Evolutionary conservation across 441 rosid genomes (phyloP).

Genomic region (Croton setiger): DNA sequence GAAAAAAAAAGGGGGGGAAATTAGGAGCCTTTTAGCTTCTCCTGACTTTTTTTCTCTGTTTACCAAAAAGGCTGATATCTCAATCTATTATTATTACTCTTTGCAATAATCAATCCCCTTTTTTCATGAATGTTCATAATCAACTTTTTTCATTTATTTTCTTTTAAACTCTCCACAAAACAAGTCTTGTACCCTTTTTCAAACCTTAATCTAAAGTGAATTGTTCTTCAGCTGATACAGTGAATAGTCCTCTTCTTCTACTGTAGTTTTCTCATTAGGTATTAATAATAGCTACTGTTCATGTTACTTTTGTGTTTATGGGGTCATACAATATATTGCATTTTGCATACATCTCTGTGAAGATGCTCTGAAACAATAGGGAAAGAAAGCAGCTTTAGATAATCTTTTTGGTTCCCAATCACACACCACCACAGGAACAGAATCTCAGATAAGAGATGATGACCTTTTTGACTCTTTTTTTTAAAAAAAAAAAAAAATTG

Average conservation of each 20-base stretch:
- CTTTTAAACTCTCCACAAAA: conserved; percentile 6
- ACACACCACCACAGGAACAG: conserved; percentile 52
- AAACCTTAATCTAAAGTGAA: conserved; percentile 16
- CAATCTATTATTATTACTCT: conserved; percentile 15
- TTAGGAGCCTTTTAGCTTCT: conserved; percentile 27
- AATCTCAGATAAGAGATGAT: conserved; percentile 60
- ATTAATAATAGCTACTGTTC: conserved; percentile 8
- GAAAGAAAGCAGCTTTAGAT: conserved; percentile 48
- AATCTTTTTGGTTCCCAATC: conserved; percentile 48
- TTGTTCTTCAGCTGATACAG: conserved; percentile 17
- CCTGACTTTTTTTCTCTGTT: conserved; percentile 17
- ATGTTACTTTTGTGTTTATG: conserved; percentile 19
- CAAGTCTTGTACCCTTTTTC: conserved; percentile 13
- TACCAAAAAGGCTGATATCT: conserved; percentile 28
- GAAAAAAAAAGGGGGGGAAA: conserved; percentile 12
- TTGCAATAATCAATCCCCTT: conserved; percentile 15
- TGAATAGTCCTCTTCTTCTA: conserved; percentile 11
- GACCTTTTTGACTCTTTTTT: conserved; percentile 40
- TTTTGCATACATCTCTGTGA: conserved; percentile 31
- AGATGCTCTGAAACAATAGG: conserved; percentile 41
- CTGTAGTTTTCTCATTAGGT: background rate
- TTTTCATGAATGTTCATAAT: conserved; percentile 22
- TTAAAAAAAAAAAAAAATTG: too few species aligned
- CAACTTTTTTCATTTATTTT: conserved; percentile 1
- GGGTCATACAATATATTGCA: conserved; percentile 21